Base-by-base conservation (phyloP, 495 filamentous ascomycete genomes). In the Penicillium odoratum region DNA sequence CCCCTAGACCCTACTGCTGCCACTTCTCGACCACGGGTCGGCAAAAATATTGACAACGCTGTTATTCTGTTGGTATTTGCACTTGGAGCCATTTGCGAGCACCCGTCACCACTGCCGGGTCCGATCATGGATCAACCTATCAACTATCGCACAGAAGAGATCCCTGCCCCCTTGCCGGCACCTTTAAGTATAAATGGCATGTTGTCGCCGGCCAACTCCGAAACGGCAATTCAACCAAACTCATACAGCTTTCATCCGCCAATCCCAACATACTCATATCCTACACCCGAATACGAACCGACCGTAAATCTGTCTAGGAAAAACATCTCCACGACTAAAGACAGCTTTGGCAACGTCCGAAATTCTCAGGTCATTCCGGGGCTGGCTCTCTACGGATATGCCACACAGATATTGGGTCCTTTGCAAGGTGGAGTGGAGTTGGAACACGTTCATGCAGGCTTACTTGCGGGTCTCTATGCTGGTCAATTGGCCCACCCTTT, bases 321-420 rank as follows among this genome's bases (percentile, higher is more conserved):
- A n/a, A 34, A 59, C 31, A 45, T 62, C 3, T 52, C 60, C 26
- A 26, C 52, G 18, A 34, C 40, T 10, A n/a, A 42, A 10, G 52
- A 65, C 43, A 48, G 53, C 10, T 56, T 42, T 25, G 62, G 72
- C 10, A 51, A 61, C 34, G 55, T 69, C 46, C 78, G 84, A 52
- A 97, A 98, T 66, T 70, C 93, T n/a, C 91, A 97, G 65, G 80
- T 88, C 7, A 88, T 98, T 57, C 93, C 94, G 1, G 94, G 94
- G 0, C 73, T 97, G 55, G 87, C 90, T 16, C 95, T 96, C 66
- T 97, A 92, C 72, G 88, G 87, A 13, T 85, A 90, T 60, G 94
- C 92, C 2, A 87, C 88, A 4, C 86, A 89, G 60, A 96, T 97
- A n/a, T 76, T 97, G 31, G 94, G 92, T 1, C 85, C 82, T 40